phyloP scores from a whole-genome alignment of 371 early-diverging fungal species.

The Mortierella sp. region DNA sequence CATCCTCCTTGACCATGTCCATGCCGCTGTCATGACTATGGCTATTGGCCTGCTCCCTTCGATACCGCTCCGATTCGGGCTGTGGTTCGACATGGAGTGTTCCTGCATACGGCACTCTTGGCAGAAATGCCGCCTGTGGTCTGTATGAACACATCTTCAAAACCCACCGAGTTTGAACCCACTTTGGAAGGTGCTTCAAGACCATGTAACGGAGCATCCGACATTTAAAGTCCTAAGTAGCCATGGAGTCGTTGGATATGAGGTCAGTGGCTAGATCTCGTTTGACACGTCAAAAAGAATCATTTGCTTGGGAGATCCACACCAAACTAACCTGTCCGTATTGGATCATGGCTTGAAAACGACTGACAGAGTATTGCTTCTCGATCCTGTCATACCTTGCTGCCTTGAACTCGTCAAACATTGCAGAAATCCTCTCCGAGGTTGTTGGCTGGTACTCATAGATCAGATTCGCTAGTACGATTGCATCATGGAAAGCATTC shows the following conservation, averaged over 20 bases:
- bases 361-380: constrained; percentile 1
- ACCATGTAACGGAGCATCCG: constrained; percentile 14
- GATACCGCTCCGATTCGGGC: neutral
- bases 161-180: neutral
- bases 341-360: neutral
- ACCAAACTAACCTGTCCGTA: constrained; percentile 10
- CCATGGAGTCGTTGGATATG: too few species aligned
- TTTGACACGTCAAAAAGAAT: neutral
- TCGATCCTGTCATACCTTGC: constrained; percentile 2
- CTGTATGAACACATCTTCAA: neutral
- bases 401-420: constrained; percentile 7
- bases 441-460: constrained; percentile 10
- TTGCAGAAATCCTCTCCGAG: neutral
- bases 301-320: neutral
- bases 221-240: neutral
- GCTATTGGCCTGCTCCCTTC: neutral
- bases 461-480: constrained; percentile 10
- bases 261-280: too few species aligned
- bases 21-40: too few species aligned
- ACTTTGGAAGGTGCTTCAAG: constrained; percentile 13
- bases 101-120: neutral
- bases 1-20: too few species aligned
- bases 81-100: neutral
- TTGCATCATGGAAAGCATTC: constrained; percentile 22
- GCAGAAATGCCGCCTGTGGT: neutral